phyloP scores from a whole-genome alignment of 2,329 filamentous ascomycete species.

The Talaromyces sp. region DNA sequence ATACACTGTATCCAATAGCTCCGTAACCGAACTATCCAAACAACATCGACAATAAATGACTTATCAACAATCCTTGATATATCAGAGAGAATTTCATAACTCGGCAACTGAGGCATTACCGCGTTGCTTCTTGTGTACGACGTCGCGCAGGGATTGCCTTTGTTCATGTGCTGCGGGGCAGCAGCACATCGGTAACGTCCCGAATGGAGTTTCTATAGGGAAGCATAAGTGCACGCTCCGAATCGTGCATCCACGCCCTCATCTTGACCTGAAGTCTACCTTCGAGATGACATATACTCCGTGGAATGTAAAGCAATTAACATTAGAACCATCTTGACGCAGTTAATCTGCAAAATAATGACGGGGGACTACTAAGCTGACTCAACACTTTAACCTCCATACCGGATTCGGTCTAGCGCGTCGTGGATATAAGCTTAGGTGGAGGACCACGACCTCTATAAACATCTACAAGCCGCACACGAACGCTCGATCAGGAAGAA shows the following conservation, averaged over 20 bases:
- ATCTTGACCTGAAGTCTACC: background rate
- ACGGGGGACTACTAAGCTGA: background rate
- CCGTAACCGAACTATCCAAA: background rate
- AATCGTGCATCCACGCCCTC: background rate
- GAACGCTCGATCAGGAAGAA: background rate
- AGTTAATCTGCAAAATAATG: background rate
- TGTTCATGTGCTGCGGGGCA: conserved; percentile 4
- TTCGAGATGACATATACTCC: too few species aligned
- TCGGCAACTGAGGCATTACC: background rate
- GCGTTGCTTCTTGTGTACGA: background rate
- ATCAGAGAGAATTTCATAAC: background rate
- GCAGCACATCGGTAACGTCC: background rate
- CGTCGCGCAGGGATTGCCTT: background rate
- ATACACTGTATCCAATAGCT: conserved; percentile 12
- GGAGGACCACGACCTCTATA: background rate
- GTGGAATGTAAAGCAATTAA: too few species aligned
- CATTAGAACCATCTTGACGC: too few species aligned
- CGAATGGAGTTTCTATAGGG: background rate
- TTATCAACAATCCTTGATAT: background rate
- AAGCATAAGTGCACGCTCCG: background rate
- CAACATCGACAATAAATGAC: background rate
- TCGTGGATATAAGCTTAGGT: background rate
- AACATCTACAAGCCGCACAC: background rate
- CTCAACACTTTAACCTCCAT: background rate
- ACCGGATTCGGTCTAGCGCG: background rate